Evolutionary conservation across 345 rosid genomes (phyloP).

Genomic region (Eucalyptus paniculata): DNA sequence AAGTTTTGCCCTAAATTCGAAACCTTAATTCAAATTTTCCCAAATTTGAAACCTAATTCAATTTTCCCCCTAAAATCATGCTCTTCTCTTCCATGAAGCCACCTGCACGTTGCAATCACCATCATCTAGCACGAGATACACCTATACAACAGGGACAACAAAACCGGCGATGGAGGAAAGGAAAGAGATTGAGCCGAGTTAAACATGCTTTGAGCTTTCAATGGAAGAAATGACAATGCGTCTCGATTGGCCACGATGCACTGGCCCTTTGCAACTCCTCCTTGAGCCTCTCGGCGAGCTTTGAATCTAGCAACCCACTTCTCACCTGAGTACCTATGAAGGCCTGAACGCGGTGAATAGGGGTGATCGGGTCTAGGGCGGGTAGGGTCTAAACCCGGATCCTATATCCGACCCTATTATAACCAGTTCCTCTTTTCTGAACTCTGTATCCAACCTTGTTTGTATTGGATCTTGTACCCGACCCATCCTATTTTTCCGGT

Average conservation of each 20-base stretch:
- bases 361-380: no score
- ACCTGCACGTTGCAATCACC: neutral
- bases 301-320: neutral
- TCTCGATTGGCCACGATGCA: no score
- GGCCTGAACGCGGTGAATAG: no score
- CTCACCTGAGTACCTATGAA: neutral
- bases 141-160: neutral
- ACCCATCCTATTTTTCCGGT: accelerated
- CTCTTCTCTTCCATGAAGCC: no score
- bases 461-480: no score
- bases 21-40: neutral
- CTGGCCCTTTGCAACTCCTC: neutral
- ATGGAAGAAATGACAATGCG: no score
- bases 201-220: neutral
- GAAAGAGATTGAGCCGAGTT: neutral
- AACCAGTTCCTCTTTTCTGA: no score
- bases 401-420: accelerated
- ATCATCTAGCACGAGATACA: neutral
- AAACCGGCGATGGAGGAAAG: neutral
- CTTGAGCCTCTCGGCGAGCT: neutral
- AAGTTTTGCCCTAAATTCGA: neutral
- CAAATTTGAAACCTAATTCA: no score
- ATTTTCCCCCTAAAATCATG: no score
- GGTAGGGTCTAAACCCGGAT: no score
- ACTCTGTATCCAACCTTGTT: no score